phyloP scores from a whole-genome alignment of 2,329 filamentous ascomycete species.

The Penicillium sp. region DNA sequence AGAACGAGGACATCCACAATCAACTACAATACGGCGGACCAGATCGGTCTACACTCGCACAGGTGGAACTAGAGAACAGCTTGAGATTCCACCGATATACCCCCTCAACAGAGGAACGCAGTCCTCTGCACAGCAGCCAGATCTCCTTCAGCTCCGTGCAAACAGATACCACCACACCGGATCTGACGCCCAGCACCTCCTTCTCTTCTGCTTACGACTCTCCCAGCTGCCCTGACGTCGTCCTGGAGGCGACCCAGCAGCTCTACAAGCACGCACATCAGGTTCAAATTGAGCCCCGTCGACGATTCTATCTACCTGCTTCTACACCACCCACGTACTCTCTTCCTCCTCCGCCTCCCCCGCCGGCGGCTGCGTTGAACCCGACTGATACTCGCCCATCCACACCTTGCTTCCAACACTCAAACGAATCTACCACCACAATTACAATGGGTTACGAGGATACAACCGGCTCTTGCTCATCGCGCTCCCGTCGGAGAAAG shows the following conservation, averaged over 20 bases:
- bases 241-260: slow-evolving; percentile 31
- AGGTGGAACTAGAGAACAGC: slow-evolving; percentile 33
- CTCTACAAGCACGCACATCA: slow-evolving; percentile 27
- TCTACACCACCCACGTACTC: slow-evolving; percentile 24
- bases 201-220: slow-evolving; percentile 37
- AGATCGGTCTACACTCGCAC: slow-evolving; percentile 33
- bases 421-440: slow-evolving; percentile 30
- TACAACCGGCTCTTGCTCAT: slow-evolving; percentile 26
- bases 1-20: slow-evolving; percentile 16
- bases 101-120: slow-evolving; percentile 22
- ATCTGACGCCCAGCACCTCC: slow-evolving; percentile 41
- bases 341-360: slow-evolving; percentile 23
- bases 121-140: slow-evolving; percentile 31
- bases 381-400: slow-evolving; percentile 26
- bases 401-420: slow-evolving; percentile 14
- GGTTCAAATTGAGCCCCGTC: slow-evolving; percentile 14
- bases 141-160: slow-evolving; percentile 36
- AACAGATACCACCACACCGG: slow-evolving; percentile 34
- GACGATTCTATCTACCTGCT: slow-evolving; percentile 28
- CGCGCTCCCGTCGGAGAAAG: slow-evolving; percentile 32
- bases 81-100: slow-evolving; percentile 30
- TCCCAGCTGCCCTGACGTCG: slow-evolving; percentile 29
- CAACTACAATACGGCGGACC: slow-evolving; percentile 17
- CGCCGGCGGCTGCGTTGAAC: slow-evolving; percentile 25
- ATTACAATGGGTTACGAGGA: slow-evolving; percentile 33